A percentile compares a stretch with the other conserved stretches of the same genome.
Conservation (phyloP, 768 basidiomycete species). For the Xanthoconium purpureum region DNA sequence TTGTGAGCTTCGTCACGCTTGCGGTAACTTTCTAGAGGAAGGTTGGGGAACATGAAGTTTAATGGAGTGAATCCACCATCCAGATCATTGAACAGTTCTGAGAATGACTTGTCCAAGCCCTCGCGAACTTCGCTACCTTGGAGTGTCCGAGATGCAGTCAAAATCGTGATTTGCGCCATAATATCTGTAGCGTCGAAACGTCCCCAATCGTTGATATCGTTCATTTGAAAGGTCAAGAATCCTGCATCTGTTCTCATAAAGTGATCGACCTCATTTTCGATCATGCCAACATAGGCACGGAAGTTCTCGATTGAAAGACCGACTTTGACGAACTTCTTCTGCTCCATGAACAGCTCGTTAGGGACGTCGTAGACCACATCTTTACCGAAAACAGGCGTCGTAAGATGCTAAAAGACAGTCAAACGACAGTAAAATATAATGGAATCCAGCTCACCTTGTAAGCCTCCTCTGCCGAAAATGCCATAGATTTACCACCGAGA, state of each 20-base stretch:
- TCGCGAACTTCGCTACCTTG: constrained; percentile 90
- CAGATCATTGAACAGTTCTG: constrained; percentile 79
- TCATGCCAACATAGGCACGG: constrained; percentile 77
- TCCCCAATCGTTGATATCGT: constrained; percentile 76
- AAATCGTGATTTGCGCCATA: constrained; percentile 86
- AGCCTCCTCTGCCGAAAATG: constrained; percentile 94
- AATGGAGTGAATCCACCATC: constrained; percentile 96
- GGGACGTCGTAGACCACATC: constrained; percentile 98
- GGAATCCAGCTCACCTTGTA: constrained; percentile 65
- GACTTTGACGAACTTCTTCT: constrained; percentile 97
- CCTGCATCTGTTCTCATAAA: constrained; percentile 64
- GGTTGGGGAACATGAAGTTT: constrained; percentile 92
- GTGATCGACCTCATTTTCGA: constrained; percentile 69
- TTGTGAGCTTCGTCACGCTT: constrained; percentile 85
- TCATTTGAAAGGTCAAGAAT: constrained; percentile 60
- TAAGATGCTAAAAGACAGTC: constrained; percentile 60
- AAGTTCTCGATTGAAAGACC: constrained; percentile 92
- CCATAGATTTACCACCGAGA: constrained; percentile 88
- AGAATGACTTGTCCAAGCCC: constrained; percentile 77
- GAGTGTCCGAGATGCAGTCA: constrained; percentile 90
- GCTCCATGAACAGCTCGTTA: constrained; percentile 96
- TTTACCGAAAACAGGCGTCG: constrained; percentile 94
- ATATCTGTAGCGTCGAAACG: constrained; percentile 68
- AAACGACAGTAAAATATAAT: not conserved
- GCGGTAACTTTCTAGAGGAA: constrained; percentile 89